A percentile compares a stretch with the other conserved stretches of the same genome.
These are phyloP conservation scores for Arabis hirsuta DNA, from an alignment of 345 rosid species.

Conservation along the genomic window DNA sequence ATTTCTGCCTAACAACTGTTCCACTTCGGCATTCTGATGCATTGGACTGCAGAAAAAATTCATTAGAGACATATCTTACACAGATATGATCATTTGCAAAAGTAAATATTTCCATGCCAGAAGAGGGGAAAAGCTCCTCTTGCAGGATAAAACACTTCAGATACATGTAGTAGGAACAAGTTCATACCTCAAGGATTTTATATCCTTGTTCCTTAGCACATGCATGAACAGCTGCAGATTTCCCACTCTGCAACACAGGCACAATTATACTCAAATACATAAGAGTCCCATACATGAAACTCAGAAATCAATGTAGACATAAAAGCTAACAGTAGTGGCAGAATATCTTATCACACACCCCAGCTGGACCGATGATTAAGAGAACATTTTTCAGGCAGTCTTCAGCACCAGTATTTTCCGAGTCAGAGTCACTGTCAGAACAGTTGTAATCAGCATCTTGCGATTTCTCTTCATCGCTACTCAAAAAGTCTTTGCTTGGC, in stretches of 20 bases:
- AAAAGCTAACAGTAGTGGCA: conserved; percentile 22
- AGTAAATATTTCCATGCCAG: conserved; percentile 4
- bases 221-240: conserved; percentile 88
- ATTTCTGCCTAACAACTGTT: conserved; percentile 71
- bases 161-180: conserved; percentile 12
- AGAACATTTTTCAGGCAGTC: conserved; percentile 74
- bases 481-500: conserved; percentile 46
- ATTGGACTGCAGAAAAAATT: conserved; percentile 57
- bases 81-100: not conserved
- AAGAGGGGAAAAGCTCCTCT: not conserved
- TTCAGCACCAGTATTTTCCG: conserved; percentile 54
- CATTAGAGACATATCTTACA: conserved; percentile 9
- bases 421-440: conserved; percentile 63
- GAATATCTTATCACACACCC: conserved; percentile 50
- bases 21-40: conserved; percentile 92
- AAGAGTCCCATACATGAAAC: conserved; percentile 14
- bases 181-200: conserved; percentile 81
- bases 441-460: conserved; percentile 52
- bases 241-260: conserved; percentile 80
- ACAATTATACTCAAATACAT: conserved; percentile 30
- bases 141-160: conserved; percentile 13
- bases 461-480: conserved; percentile 43
- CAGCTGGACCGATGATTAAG: conserved; percentile 76
- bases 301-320: conserved; percentile 4
- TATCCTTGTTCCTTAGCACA: conserved; percentile 94